These are phyloP conservation scores for Kodamaea laetipori DNA, from an alignment of 805 yeast genomes.

Conservation along the genomic window DNA sequence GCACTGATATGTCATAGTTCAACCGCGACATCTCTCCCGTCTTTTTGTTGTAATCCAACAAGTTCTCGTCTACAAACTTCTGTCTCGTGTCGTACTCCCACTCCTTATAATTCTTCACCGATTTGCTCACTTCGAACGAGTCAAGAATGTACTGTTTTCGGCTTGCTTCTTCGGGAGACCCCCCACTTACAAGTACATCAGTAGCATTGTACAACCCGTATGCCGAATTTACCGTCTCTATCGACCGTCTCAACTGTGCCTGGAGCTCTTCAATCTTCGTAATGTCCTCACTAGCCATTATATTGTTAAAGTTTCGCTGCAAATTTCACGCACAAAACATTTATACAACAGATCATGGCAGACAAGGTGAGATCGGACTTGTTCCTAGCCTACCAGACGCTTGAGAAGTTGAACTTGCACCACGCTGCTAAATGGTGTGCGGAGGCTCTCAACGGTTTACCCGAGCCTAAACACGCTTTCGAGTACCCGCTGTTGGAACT, in stretches of 20 bases:
- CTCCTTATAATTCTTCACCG: constrained; percentile 32
- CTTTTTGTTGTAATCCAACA: constrained; percentile 32
- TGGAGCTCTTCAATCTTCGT: constrained; percentile 14
- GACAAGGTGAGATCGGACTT: constrained; percentile 24
- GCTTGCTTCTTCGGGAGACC: background rate
- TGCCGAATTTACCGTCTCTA: constrained; percentile 8
- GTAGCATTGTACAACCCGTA: constrained; percentile 2
- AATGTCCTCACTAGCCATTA: constrained; percentile 8
- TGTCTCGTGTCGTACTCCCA: constrained; percentile 26
- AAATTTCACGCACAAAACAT: background rate
- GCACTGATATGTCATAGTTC: constrained; percentile 25
- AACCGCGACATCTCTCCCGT: constrained; percentile 32
- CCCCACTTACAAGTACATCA: background rate
- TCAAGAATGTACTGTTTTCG: constrained; percentile 30
- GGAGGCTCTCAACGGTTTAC: constrained; percentile 73
- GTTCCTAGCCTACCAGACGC: constrained; percentile 32
- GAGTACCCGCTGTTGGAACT: constrained; percentile 16
- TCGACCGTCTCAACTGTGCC: constrained; percentile 6
- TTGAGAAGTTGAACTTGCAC: constrained; percentile 60
- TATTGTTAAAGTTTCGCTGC: background rate
- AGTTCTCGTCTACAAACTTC: constrained; percentile 25
- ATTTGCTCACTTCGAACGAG: constrained; percentile 35
- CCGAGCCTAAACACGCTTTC: constrained; percentile 11
- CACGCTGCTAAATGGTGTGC: constrained; percentile 82
- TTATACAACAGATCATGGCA: background rate